Conservation (phyloP, 495 filamentous ascomycete genomes). For the Lasiosphaeria hispida region DNA sequence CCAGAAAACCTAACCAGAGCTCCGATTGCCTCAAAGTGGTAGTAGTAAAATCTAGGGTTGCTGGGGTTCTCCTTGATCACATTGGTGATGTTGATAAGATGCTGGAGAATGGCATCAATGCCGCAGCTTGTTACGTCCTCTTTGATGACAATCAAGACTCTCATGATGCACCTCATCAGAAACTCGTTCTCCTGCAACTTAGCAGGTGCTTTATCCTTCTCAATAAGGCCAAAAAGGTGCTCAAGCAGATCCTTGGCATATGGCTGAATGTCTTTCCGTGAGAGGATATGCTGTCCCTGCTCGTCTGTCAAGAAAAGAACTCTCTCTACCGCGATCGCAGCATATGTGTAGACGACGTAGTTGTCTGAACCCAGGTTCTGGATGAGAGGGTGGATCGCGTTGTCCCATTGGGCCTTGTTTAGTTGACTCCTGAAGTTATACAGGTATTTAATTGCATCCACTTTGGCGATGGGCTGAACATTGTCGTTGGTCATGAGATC, state of each 20-base stretch:
- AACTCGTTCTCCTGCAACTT: constrained; percentile 99
- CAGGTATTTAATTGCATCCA: constrained; percentile 95
- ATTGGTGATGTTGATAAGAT: constrained; percentile 80
- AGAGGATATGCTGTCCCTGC: constrained; percentile 70
- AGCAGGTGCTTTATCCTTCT: constrained; percentile 72
- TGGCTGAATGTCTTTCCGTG: constrained; percentile 65
- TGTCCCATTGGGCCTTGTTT: constrained; percentile 81
- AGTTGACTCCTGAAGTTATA: constrained; percentile 91
- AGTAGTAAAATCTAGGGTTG: constrained; percentile 98
- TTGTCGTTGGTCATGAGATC: constrained; percentile 68
- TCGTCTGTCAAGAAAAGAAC: constrained; percentile 76
- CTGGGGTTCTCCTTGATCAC: constrained; percentile 90
- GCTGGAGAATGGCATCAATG: constrained; percentile 68
- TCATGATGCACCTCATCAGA: constrained; percentile 96
- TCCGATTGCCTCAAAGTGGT: constrained; percentile 93
- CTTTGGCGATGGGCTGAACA: constrained; percentile 82
- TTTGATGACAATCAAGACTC: constrained; percentile 87
- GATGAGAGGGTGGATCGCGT: constrained; percentile 83
- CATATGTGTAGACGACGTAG: constrained; percentile 96
- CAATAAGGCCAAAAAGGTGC: constrained; percentile 89
- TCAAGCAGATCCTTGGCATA: constrained; percentile 82
- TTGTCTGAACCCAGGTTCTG: constrained; percentile 82
- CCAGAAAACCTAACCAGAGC: constrained; percentile 84
- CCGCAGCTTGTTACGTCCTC: constrained; percentile 67
- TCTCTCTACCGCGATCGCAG: constrained; percentile 89